phyloP scores from a whole-genome alignment of 2,329 filamentous ascomycete species.

The Nothophoma quercina region DNA sequence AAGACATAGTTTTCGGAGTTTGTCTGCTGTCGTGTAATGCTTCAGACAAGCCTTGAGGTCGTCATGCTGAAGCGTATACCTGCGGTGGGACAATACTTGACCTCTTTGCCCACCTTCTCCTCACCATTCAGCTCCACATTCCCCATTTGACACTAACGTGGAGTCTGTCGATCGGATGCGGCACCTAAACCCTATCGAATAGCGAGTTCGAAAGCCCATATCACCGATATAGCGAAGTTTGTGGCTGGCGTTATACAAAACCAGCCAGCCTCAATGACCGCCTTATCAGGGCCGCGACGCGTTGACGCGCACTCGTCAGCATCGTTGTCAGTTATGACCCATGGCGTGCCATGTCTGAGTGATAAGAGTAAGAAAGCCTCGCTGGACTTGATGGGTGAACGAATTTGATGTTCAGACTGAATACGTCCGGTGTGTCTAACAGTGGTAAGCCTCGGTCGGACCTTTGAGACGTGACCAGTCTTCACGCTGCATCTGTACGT shows the following conservation, averaged over 20 bases:
- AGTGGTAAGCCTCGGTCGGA: too few species aligned
- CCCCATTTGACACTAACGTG: neutral
- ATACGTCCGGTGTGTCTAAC: too few species aligned
- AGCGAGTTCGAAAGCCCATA: neutral
- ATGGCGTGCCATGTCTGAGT: neutral
- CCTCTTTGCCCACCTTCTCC: neutral
- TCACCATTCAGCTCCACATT: neutral
- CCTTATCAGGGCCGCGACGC: neutral
- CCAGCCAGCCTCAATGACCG: neutral
- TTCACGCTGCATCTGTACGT: too few species aligned
- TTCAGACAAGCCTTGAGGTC: neutral
- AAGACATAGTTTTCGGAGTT: neutral
- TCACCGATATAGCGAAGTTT: neutral
- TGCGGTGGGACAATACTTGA: neutral
- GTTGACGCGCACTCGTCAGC: neutral
- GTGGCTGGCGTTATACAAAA: neutral
- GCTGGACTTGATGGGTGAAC: neutral
- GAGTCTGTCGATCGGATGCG: neutral
- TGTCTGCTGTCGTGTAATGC: slow-evolving; percentile 2
- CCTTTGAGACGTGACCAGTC: too few species aligned
- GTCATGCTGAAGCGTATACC: neutral
- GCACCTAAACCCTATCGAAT: neutral
- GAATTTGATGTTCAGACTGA: too few species aligned
- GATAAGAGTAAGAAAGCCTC: neutral
- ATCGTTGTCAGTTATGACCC: neutral